Evolutionary conservation across 257 asterid genomes (phyloP).

Genomic region (Solanum peruvianum): DNA sequence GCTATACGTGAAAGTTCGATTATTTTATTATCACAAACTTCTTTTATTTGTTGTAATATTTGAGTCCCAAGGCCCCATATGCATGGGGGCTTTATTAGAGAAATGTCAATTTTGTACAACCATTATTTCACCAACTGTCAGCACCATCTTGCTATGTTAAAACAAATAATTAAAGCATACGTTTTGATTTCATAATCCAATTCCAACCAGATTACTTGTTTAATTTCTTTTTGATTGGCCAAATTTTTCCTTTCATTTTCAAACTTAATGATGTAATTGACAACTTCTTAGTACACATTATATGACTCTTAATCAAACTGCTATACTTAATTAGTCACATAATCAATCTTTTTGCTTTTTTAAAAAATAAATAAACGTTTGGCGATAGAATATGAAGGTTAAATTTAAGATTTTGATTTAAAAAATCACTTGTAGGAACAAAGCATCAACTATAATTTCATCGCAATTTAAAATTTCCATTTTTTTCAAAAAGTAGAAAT

Average conservation of each 20-base stretch:
- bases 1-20: too few relatives aligned
- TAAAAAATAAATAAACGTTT: too few relatives aligned
- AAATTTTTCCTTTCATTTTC: background rate
- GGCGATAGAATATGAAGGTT: background rate
- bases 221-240: background rate
- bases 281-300: background rate
- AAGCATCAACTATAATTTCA: too few relatives aligned
- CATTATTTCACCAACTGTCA: background rate
- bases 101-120: background rate
- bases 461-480: too few relatives aligned
- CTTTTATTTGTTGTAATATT: background rate
- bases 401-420: too few relatives aligned
- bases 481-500: background rate
- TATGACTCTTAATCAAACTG: background rate
- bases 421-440: too few relatives aligned
- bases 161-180: background rate
- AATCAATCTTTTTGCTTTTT: background rate
- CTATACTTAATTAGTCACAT: background rate
- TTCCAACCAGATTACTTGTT: constrained; percentile 10
- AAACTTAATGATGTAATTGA: background rate
- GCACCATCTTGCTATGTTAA: background rate
- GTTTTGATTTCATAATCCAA: background rate
- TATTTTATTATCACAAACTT: too few relatives aligned
- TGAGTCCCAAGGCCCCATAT: background rate
- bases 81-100: background rate